phyloP scores from a whole-genome alignment of 805 yeast species.

The Candida insectorum region DNA sequence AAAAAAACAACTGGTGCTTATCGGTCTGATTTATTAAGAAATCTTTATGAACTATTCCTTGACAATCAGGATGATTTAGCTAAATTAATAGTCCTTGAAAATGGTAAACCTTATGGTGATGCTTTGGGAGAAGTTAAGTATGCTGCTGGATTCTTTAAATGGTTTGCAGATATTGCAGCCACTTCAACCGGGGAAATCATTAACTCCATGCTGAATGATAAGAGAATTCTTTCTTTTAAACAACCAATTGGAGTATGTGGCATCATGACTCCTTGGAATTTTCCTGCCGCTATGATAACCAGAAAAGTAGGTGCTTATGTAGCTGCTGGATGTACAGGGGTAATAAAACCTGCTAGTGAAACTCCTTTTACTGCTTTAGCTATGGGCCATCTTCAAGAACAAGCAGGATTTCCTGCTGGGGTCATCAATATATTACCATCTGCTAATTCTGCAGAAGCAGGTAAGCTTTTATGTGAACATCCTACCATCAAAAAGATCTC shows the following conservation, averaged over 20 bases:
- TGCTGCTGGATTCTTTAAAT: slow-evolving; percentile 77
- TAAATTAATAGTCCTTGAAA: slow-evolving; percentile 59
- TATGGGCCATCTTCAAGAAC: slow-evolving; percentile 52
- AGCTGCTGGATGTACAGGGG: slow-evolving; percentile 78
- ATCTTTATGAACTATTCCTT: slow-evolving; percentile 50
- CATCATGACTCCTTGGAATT: slow-evolving; percentile 80
- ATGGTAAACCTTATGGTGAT: slow-evolving; percentile 71
- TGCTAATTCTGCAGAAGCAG: slow-evolving; percentile 43
- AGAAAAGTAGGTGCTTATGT: slow-evolving; percentile 72
- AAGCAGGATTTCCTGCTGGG: slow-evolving; percentile 74
- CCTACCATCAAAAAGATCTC: slow-evolving; percentile 50
- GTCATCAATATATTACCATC: slow-evolving; percentile 63
- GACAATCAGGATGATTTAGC: slow-evolving; percentile 67
- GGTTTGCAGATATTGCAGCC: slow-evolving; percentile 86
- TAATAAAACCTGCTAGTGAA: slow-evolving; percentile 73
- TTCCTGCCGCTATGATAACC: slow-evolving; percentile 76
- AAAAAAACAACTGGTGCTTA: slow-evolving; percentile 53
- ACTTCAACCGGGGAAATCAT: slow-evolving; percentile 65
- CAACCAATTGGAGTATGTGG: slow-evolving; percentile 86
- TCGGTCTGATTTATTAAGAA: slow-evolving; percentile 50
- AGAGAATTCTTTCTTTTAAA: slow-evolving; percentile 54
- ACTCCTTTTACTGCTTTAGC: slow-evolving; percentile 76
- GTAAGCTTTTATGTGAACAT: slow-evolving; percentile 48
- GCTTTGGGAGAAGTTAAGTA: slow-evolving; percentile 68
- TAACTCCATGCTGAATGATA: slow-evolving; percentile 46